phyloP scores from a whole-genome alignment of 805 yeast species.

The Cyberlindnera bimundalis region DNA sequence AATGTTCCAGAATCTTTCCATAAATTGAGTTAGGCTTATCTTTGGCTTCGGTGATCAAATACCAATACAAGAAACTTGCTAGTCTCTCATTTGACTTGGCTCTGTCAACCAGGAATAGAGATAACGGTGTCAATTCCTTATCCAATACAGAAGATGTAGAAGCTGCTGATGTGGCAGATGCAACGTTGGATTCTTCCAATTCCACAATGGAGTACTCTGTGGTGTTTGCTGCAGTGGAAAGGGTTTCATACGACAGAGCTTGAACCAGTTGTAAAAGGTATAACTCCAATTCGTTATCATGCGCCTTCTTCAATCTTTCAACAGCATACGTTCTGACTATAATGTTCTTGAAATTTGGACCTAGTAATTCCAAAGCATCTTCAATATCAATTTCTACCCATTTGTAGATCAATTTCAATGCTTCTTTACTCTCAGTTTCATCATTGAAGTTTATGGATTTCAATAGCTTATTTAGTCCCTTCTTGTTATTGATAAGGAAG shows the following conservation, averaged over 20 bases:
- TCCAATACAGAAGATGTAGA: slow-evolving; percentile 24
- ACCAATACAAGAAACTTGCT: slow-evolving; percentile 90
- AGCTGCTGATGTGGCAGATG: slow-evolving; percentile 17
- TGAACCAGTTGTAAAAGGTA: slow-evolving; percentile 89
- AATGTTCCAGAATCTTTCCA: slow-evolving; percentile 45
- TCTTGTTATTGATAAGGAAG: slow-evolving; percentile 64
- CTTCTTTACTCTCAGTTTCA: slow-evolving; percentile 74
- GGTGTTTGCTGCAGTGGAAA: slow-evolving; percentile 12
- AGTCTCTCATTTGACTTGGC: slow-evolving; percentile 62
- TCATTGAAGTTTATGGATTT: slow-evolving; percentile 89
- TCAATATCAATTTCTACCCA: slow-evolving; percentile 80
- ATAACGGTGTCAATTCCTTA: slow-evolving; percentile 52
- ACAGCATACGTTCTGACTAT: slow-evolving; percentile 86
- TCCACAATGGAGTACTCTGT: slow-evolving; percentile 39
- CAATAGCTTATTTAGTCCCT: slow-evolving; percentile 73
- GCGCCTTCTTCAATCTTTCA: slow-evolving; percentile 71
- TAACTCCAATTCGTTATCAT: slow-evolving; percentile 74
- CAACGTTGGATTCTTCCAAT: slow-evolving; percentile 22
- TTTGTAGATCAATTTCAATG: slow-evolving; percentile 62
- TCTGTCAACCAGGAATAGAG: slow-evolving; percentile 70
- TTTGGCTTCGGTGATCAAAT: slow-evolving; percentile 80
- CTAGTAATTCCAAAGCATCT: slow-evolving; percentile 80
- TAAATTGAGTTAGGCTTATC: slow-evolving; percentile 50
- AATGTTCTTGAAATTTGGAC: slow-evolving; percentile 70
- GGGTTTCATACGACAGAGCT: slow-evolving; percentile 74